phyloP scores from a whole-genome alignment of 768 basidiomycete genomes.

The Amanita inopinata region DNA sequence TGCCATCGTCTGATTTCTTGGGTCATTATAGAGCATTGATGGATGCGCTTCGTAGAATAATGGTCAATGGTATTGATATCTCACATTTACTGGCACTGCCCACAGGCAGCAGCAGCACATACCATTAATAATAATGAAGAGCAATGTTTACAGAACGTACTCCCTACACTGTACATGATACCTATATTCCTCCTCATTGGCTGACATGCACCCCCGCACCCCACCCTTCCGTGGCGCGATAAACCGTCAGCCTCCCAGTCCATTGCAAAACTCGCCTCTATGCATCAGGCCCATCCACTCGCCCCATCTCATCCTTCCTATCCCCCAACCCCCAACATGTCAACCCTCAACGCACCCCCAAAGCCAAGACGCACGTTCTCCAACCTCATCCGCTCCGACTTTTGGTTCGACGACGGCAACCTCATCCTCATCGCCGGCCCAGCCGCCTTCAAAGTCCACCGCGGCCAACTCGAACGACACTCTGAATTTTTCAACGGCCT shows the following conservation, averaged over 20 bases:
- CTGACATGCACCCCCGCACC: no score
- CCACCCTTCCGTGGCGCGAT: no score
- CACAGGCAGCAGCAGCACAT: no score
- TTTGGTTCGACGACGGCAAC: constrained; percentile 72
- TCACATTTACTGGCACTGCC: no score
- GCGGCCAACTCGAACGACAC: constrained; percentile 63
- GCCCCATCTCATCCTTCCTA: neutral
- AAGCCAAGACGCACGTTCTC: constrained; percentile 6
- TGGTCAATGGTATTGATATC: constrained; percentile 1
- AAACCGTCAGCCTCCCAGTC: neutral
- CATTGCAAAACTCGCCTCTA: neutral
- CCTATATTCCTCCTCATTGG: no score
- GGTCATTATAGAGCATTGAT: constrained; percentile 1
- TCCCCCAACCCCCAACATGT: neutral
- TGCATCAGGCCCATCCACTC: no score
- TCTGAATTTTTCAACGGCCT: constrained; percentile 69
- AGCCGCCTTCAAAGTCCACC: constrained; percentile 65
- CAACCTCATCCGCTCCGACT: constrained; percentile 39
- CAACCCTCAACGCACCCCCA: neutral
- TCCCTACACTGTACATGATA: no score
- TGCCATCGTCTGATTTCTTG: neutral
- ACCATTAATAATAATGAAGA: no score
- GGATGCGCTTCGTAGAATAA: neutral
- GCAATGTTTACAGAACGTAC: no score
- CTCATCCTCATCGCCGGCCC: constrained; percentile 48